Evolutionary conservation across 805 yeast genomes (phyloP).

Genomic region (Cyberlindnera japonica): DNA sequence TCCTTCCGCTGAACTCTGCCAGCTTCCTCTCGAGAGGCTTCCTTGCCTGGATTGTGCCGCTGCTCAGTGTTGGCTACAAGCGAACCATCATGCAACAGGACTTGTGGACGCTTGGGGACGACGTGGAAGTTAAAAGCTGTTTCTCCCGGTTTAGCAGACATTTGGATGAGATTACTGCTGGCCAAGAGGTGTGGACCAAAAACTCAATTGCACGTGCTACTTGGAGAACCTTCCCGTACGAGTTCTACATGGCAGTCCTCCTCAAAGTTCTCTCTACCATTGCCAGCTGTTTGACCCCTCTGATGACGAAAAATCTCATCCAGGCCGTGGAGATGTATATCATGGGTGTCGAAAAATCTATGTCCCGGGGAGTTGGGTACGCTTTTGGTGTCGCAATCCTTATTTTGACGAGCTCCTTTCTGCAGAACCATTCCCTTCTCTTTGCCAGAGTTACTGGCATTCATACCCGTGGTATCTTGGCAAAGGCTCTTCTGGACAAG

Average conservation of each 20-base stretch:
- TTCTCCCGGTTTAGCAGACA: slow-evolving; percentile 31
- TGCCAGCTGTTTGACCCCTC: slow-evolving; percentile 38
- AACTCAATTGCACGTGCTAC: slow-evolving; percentile 37
- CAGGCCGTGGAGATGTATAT: slow-evolving; percentile 45
- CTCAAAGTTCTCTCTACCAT: slow-evolving; percentile 32
- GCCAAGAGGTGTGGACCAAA: slow-evolving; percentile 23
- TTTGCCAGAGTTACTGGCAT: too few relatives aligned
- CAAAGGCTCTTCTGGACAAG: slow-evolving; percentile 64
- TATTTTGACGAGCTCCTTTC: too few relatives aligned
- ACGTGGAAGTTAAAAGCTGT: slow-evolving; percentile 35
- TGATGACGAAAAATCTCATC: slow-evolving; percentile 47
- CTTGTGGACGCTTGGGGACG: slow-evolving; percentile 42
- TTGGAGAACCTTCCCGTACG: slow-evolving; percentile 39
- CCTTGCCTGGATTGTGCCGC: slow-evolving; percentile 62
- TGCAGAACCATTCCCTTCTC: too few relatives aligned
- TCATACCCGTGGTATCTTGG: slow-evolving; percentile 60
- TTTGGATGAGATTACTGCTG: slow-evolving; percentile 26
- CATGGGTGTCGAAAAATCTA: slow-evolving; percentile 33
- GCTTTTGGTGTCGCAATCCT: too few relatives aligned
- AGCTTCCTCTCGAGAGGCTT: slow-evolving; percentile 41
- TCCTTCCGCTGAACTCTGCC: slow-evolving; percentile 38
- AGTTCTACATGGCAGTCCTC: slow-evolving; percentile 36
- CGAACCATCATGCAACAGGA: slow-evolving; percentile 63
- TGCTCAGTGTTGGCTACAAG: slow-evolving; percentile 59
- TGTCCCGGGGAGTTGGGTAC: slow-evolving; percentile 64